These are phyloP conservation scores for Eragrostis nindensis DNA, from an alignment of 176 grass and related monocot species.

Conservation along the genomic window DNA sequence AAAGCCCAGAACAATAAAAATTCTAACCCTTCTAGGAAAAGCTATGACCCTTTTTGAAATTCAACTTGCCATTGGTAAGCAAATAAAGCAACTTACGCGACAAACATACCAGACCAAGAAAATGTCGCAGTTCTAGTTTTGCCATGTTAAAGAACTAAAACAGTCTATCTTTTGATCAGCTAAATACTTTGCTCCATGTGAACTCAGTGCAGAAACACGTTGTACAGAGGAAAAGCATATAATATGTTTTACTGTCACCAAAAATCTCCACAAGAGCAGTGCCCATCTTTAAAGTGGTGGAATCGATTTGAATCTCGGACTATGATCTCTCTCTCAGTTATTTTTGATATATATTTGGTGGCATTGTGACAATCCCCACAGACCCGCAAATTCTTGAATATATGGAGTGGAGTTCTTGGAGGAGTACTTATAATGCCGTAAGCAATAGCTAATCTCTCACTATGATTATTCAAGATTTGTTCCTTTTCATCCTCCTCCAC, in stretches of 20 bases:
- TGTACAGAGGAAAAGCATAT: slow-evolving; percentile 17
- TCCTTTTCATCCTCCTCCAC: slow-evolving; percentile 84
- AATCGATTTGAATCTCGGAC: slow-evolving; percentile 82
- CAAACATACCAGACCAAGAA: slow-evolving; percentile 18
- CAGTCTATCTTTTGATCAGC: slow-evolving; percentile 23
- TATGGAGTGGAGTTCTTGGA: slow-evolving; percentile 55
- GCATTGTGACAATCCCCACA: slow-evolving; percentile 87
- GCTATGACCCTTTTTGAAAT: background rate
- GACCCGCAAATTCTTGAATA: slow-evolving; percentile 76
- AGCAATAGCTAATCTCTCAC: slow-evolving; percentile 77
- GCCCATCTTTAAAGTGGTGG: slow-evolving; percentile 75
- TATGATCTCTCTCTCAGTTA: slow-evolving; percentile 73
- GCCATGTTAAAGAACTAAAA: slow-evolving; percentile 9
- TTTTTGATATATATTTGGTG: slow-evolving; percentile 75
- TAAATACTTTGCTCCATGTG: slow-evolving; percentile 32
- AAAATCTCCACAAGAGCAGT: slow-evolving; percentile 81
- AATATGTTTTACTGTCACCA: slow-evolving; percentile 50
- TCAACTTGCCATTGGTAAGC: background rate
- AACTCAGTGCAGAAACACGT: background rate
- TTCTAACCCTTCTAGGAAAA: slow-evolving; percentile 8
- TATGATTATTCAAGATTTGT: slow-evolving; percentile 71
- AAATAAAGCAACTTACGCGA: background rate
- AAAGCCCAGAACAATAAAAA: background rate
- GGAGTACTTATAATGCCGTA: slow-evolving; percentile 77
- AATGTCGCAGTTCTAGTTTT: background rate